phyloP scores from a whole-genome alignment of 495 filamentous ascomycete genomes.

The Cercophora sp. region DNA sequence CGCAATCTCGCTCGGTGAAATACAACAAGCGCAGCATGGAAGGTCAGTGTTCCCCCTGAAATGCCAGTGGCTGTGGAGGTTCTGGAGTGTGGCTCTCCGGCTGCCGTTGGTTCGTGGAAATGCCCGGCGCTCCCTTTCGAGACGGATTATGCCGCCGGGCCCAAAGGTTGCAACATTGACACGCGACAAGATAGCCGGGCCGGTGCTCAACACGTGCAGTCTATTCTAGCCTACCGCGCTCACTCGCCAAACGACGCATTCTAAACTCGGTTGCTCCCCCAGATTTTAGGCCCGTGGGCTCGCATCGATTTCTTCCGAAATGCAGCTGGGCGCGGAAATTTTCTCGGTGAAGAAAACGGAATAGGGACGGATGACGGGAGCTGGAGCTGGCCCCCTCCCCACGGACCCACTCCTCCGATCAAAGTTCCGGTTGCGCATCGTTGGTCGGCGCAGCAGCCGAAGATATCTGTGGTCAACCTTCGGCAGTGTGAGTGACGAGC shows the following conservation, averaged over 20 bases:
- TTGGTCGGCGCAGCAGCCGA: too few relatives aligned
- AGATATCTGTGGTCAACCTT: too few relatives aligned
- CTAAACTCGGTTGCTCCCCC: not conserved
- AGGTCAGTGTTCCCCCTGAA: not conserved
- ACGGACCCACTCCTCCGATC: too few relatives aligned
- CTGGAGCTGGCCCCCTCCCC: too few relatives aligned
- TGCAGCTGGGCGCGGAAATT: too few relatives aligned
- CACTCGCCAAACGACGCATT: conserved; percentile 1
- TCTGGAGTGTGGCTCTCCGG: not conserved
- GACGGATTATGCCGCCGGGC: not conserved
- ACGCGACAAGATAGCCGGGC: not conserved
- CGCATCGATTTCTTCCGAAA: not conserved
- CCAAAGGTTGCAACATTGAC: not conserved
- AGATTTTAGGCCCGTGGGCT: not conserved
- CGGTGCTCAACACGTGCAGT: not conserved
- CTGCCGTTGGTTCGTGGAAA: too few relatives aligned
- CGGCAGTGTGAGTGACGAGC: too few relatives aligned
- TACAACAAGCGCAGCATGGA: not conserved
- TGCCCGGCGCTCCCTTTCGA: too few relatives aligned
- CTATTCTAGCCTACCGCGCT: not conserved
- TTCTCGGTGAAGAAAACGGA: conserved; percentile 1
- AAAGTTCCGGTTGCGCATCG: too few relatives aligned
- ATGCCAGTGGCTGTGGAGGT: not conserved
- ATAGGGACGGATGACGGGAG: too few relatives aligned
- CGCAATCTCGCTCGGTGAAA: conserved; percentile 21